Conservation (phyloP, 140 eudicot genomes). For the Oenanthe javanica region DNA sequence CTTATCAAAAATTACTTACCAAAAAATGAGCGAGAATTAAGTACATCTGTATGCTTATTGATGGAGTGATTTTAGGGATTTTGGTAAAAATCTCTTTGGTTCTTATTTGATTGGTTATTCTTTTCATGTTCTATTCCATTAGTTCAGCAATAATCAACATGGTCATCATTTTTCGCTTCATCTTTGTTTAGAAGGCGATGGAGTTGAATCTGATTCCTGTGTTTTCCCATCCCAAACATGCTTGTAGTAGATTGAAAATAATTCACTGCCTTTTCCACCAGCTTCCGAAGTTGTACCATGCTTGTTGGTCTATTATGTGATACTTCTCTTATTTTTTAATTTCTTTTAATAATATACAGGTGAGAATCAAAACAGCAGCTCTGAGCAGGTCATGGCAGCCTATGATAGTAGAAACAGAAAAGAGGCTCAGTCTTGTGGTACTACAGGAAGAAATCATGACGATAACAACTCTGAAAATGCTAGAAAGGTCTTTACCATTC, state of each 20-base stretch:
- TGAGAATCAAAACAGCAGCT: conserved; percentile 26
- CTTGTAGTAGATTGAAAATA: not conserved
- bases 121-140: not conserved
- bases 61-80: not conserved
- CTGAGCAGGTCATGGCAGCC: conserved; percentile 17
- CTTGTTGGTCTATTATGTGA: not conserved
- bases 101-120: not conserved
- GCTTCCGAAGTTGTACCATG: not conserved
- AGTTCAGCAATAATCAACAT: not conserved
- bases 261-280: not conserved
- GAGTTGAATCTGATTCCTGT: not conserved
- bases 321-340: not conserved
- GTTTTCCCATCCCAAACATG: not conserved
- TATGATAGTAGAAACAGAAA: conserved; percentile 17
- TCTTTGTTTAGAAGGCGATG: not conserved
- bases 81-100: not conserved
- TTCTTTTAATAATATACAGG: conserved; percentile 25
- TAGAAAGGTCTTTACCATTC: conserved; percentile 47
- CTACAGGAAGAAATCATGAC: conserved; percentile 21
- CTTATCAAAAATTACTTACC: not conserved
- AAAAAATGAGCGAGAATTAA: not conserved
- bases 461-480: conserved; percentile 27
- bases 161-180: not conserved
- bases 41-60: not conserved
- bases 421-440: conserved; percentile 26